A percentile compares a stretch with the other conserved stretches of the same genome.
Evolutionary conservation across 768 basidiomycete species (phyloP).

Genomic region (Termitomyces sp.): DNA sequence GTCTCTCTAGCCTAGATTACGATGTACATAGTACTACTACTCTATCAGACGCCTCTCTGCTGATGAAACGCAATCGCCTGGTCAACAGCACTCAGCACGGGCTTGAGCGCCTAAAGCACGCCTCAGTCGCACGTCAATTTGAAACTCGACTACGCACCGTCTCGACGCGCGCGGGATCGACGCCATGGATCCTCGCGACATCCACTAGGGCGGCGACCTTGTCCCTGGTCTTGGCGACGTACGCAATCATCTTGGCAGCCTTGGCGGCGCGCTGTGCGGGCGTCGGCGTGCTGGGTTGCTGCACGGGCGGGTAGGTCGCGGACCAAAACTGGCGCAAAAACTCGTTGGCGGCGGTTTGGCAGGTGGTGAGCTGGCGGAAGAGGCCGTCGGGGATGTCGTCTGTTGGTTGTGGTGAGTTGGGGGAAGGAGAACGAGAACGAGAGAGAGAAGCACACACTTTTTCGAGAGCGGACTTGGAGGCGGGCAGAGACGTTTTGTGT

Average conservation of each 20-base stretch:
- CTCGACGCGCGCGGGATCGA: conserved; percentile 58
- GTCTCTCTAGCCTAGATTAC: conserved; percentile 19
- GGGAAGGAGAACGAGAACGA: neutral
- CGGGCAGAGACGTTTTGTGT: conserved; percentile 74
- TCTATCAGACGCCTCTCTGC: conserved; percentile 5
- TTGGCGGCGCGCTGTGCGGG: conserved; percentile 70
- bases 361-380: conserved; percentile 79
- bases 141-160: too few species aligned
- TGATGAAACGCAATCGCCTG: conserved; percentile 59
- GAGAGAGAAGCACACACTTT: conserved; percentile 38
- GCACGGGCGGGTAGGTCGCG: conserved; percentile 69
- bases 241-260: conserved; percentile 83
- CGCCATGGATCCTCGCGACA: conserved; percentile 49
- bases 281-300: conserved; percentile 42
- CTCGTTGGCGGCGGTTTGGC: conserved; percentile 91
- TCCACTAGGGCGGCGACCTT: conserved; percentile 77
- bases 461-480: conserved; percentile 57
- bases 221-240: conserved; percentile 72
- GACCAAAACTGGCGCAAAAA: conserved; percentile 97
- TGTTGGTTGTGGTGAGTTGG: conserved; percentile 19
- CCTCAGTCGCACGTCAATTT: too few species aligned
- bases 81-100: conserved; percentile 65
- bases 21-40: too few species aligned
- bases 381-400: conserved; percentile 77
- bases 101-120: conserved; percentile 62